Percentiles rank a stretch among this genome's conserved stretches.
Conservation (phyloP, 192 early-diverging fungal genomes). For the Coemansia sp. region DNA sequence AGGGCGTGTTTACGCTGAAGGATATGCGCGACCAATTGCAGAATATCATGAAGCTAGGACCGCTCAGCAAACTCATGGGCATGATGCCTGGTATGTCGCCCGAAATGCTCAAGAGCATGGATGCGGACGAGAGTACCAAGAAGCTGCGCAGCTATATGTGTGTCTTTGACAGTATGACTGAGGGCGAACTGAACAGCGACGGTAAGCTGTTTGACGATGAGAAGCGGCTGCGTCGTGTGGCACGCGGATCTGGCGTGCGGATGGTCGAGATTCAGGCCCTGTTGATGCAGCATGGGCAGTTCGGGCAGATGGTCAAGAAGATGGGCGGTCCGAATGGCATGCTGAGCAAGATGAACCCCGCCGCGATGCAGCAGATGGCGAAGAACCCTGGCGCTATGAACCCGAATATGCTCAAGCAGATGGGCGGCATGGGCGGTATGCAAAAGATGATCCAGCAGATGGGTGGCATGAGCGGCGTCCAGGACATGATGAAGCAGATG, state of each 20-base stretch:
- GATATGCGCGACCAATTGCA: conserved; percentile 96
- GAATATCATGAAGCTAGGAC: conserved; percentile 89
- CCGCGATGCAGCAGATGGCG: conserved; percentile 61
- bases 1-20: conserved; percentile 86
- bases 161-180: conserved; percentile 97
- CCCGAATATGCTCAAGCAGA: conserved; percentile 78
- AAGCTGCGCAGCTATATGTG: conserved; percentile 78
- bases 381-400: conserved; percentile 71
- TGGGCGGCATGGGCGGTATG: conserved; percentile 66
- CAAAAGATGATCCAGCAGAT: conserved; percentile 60
- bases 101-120: conserved; percentile 63
- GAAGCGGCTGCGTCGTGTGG: conserved; percentile 76
- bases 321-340: conserved; percentile 92
- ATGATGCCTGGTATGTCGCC: conserved; percentile 80
- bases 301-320: conserved; percentile 87
- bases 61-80: conserved; percentile 88
- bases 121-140: conserved; percentile 65
- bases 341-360: conserved; percentile 68
- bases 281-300: conserved; percentile 74
- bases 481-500: conserved; percentile 74
- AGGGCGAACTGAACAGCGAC: conserved; percentile 85
- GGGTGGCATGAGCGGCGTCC: conserved; percentile 60
- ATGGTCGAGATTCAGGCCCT: conserved; percentile 85
- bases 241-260: conserved; percentile 83
- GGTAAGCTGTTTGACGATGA: conserved; percentile 81